phyloP scores from a whole-genome alignment of 2,329 filamentous ascomycete species.

The Colletotrichum tropicicola region DNA sequence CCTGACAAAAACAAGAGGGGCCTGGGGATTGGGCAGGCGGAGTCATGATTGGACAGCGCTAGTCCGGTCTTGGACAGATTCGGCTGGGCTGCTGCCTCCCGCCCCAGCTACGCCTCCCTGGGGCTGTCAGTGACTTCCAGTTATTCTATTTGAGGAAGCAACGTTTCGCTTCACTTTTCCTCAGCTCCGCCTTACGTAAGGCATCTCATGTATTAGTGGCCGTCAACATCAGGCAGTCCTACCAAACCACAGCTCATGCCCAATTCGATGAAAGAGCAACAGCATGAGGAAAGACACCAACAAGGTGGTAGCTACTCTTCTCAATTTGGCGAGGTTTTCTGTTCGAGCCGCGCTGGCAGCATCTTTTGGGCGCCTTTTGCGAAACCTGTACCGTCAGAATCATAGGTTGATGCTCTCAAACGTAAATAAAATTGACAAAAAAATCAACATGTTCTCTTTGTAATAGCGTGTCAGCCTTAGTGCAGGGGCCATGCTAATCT shows the following conservation, averaged over 20 bases:
- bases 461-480: background rate
- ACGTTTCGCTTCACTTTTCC: background rate
- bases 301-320: too few species aligned
- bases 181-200: background rate
- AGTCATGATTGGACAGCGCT: background rate
- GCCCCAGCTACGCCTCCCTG: slow-evolving; percentile 8
- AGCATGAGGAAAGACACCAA: too few species aligned
- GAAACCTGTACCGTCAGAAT: too few species aligned
- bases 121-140: background rate
- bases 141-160: slow-evolving; percentile 12
- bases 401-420: too few species aligned
- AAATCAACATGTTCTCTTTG: background rate
- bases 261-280: too few species aligned
- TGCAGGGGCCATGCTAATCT: slow-evolving; percentile 15
- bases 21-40: background rate
- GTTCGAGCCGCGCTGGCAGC: too few species aligned
- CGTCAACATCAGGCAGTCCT: too few species aligned
- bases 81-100: slow-evolving; percentile 17
- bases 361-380: too few species aligned
- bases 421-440: too few species aligned
- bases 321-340: too few species aligned
- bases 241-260: too few species aligned
- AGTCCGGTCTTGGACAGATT: slow-evolving; percentile 6
- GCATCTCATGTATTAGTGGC: too few species aligned
- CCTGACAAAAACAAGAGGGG: slow-evolving; percentile 29